These are phyloP conservation scores for Coemansia sp. DNA, from an alignment of 192 early-diverging fungal genomes.

Conservation along the genomic window DNA sequence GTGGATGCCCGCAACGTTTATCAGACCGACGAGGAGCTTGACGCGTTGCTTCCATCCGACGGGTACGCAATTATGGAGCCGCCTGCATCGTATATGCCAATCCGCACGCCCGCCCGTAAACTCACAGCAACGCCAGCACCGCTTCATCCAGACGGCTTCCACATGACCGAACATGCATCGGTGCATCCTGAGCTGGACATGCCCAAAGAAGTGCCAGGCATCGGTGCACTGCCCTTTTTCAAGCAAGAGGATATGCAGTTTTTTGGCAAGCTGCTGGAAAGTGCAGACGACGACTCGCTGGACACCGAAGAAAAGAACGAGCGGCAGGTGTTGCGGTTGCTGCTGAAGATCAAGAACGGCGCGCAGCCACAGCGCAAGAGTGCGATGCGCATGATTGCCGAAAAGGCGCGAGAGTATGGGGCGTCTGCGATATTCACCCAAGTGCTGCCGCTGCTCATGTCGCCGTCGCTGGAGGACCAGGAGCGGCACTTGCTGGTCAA, in stretches of 20 bases:
- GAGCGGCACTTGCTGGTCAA: slow-evolving; percentile 98
- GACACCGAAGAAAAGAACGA: slow-evolving; percentile 88
- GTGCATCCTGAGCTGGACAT: slow-evolving; percentile 64
- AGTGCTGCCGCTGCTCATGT: slow-evolving; percentile 94
- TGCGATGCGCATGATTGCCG: slow-evolving; percentile 92
- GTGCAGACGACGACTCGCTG: slow-evolving; percentile 78
- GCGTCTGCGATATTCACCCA: slow-evolving; percentile 94
- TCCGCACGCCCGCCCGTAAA: slow-evolving; percentile 94
- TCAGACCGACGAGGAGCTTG: slow-evolving; percentile 92
- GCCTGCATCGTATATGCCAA: slow-evolving; percentile 84
- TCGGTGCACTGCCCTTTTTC: slow-evolving; percentile 86
- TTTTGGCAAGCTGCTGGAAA: slow-evolving; percentile 88
- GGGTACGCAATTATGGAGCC: slow-evolving; percentile 93
- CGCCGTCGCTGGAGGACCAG: slow-evolving; percentile 95
- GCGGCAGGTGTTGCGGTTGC: slow-evolving; percentile 90
- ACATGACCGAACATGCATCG: slow-evolving; percentile 77
- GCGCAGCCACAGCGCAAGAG: slow-evolving; percentile 90
- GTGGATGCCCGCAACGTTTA: slow-evolving; percentile 84
- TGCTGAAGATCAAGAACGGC: slow-evolving; percentile 99
- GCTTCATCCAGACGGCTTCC: slow-evolving; percentile 67
- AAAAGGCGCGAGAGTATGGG: slow-evolving; percentile 93
- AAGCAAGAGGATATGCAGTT: slow-evolving; percentile 97
- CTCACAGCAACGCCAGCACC: slow-evolving; percentile 92
- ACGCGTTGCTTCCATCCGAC: slow-evolving; percentile 84
- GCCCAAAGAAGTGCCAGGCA: slow-evolving; percentile 83